Conservation (phyloP, 495 filamentous ascomycete species). For the Lasiosphaeris hirsuta region DNA sequence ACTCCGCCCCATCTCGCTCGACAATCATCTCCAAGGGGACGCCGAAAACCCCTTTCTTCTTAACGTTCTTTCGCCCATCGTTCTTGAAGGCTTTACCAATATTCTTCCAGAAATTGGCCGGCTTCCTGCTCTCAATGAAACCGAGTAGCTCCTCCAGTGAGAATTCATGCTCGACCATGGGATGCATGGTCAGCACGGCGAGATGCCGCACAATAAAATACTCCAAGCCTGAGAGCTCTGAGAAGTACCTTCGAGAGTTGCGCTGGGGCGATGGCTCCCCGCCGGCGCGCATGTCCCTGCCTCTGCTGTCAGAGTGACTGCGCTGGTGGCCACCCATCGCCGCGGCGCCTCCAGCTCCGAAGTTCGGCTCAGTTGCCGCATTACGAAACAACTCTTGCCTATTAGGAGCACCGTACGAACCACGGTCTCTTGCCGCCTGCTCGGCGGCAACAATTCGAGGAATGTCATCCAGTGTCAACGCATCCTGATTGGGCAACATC, state of each 20-base stretch:
- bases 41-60: slow-evolving; percentile 94
- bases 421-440: slow-evolving; percentile 84
- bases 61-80: slow-evolving; percentile 70
- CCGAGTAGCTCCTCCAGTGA: slow-evolving; percentile 91
- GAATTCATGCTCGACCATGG: slow-evolving; percentile 84
- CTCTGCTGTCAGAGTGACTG: slow-evolving; percentile 64
- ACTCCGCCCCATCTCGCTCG: slow-evolving; percentile 92
- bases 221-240: slow-evolving; percentile 90
- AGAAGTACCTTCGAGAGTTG: slow-evolving; percentile 79
- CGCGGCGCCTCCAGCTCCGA: slow-evolving; percentile 28
- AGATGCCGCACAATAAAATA: slow-evolving; percentile 97
- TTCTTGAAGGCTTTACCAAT: slow-evolving; percentile 94
- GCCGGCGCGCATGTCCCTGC: slow-evolving; percentile 42
- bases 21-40: slow-evolving; percentile 80
- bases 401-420: slow-evolving; percentile 67
- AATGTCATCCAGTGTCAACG: slow-evolving; percentile 92
- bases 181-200: slow-evolving; percentile 93
- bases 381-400: slow-evolving; percentile 71
- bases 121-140: slow-evolving; percentile 88
- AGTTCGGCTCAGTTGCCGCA: slow-evolving; percentile 58
- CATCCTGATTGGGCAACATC: slow-evolving; percentile 86
- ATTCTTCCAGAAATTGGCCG: slow-evolving; percentile 89
- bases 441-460: slow-evolving; percentile 95
- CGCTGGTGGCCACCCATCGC: slow-evolving; percentile 62
- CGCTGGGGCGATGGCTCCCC: slow-evolving; percentile 51